Evolutionary conservation across 2,329 filamentous ascomycete genomes (phyloP), one percentile per base, ranked within the genome.

Genomic region (Trichoderma aggressivum): DNA sequence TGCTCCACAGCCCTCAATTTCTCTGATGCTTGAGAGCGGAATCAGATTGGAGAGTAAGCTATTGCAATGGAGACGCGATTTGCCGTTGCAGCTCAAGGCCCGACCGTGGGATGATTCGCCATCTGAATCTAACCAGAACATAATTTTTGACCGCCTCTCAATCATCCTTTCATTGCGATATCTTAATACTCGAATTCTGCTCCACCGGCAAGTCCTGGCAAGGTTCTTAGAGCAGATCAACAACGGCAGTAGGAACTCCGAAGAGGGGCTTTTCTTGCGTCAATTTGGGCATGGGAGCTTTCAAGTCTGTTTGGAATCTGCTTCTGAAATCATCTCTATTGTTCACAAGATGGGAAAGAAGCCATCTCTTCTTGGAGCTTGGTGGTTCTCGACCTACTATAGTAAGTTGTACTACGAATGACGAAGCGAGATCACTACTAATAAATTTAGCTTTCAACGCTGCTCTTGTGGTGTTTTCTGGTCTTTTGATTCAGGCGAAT

Each of bases 301-400:
- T 11, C 50, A 68, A n/a, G 64, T 43, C 11, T 68, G 64, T 10
- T n/a, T 68, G 3, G 50, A 68, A 32, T 68, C 64, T 11, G 64
- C 64, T 34, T 47, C 30, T 10, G 50, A 56, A 12, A 68, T 68
- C 7, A 68, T 68, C 10, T 21, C 50, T 2, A 56, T 68, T 11
- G 50, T 68, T 43, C 24, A 68, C n/a, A 58, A 39, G 53, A 55
- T 68, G 34, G 64, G 64, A 16, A 56, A 47, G 24, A 53, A 68
- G 7, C 64, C 50, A 6, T 56, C 50, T 18, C 34, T 56, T 39
- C 64, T 68, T 21, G 64, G 64, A 28, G 64, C 64, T 24, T 68
- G 64, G 64, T 68, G 64, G 64, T 68, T 68, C 14, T 58, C 64
- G 7, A 39, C 55, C 10, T 68, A 68, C 24, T 68, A 68, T 8